Percentiles rank a stretch among this genome's conserved stretches.
Evolutionary conservation across 352 stramenopile genomes (phyloP).

Genomic region (Globisporangium irregulare): DNA sequence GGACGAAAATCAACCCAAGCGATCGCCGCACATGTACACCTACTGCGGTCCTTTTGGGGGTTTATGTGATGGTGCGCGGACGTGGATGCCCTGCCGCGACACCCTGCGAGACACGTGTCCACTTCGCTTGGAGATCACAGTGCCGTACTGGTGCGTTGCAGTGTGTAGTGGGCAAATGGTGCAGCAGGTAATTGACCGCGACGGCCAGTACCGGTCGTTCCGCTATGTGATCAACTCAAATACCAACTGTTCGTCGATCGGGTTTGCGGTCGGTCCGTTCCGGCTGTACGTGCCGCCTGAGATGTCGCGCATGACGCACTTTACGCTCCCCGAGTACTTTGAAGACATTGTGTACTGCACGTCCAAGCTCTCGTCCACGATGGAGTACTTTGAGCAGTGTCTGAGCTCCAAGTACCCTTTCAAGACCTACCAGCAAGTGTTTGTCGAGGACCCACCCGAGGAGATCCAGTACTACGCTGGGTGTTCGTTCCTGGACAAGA

Average conservation of each 20-base stretch:
- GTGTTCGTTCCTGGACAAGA: slow-evolving; percentile 73
- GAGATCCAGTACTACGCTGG: slow-evolving; percentile 68
- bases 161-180: slow-evolving; percentile 85
- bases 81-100: slow-evolving; percentile 84
- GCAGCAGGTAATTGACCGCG: slow-evolving; percentile 64
- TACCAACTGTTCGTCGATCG: slow-evolving; percentile 78
- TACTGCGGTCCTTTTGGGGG: slow-evolving; percentile 80
- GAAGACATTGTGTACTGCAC: slow-evolving; percentile 77
- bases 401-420: slow-evolving; percentile 76
- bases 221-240: slow-evolving; percentile 78
- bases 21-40: slow-evolving; percentile 85
- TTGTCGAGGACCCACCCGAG: slow-evolving; percentile 79
- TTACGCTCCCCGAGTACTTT: slow-evolving; percentile 72
- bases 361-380: slow-evolving; percentile 63
- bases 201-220: slow-evolving; percentile 65
- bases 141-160: slow-evolving; percentile 79
- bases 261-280: slow-evolving; percentile 81
- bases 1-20: slow-evolving; percentile 62
- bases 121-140: slow-evolving; percentile 73
- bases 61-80: slow-evolving; percentile 76
- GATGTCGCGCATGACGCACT: slow-evolving; percentile 84
- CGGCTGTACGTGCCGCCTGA: slow-evolving; percentile 66
- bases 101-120: slow-evolving; percentile 69
- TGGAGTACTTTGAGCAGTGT: slow-evolving; percentile 77
- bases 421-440: slow-evolving; percentile 87